Percentiles rank a stretch among this genome's conserved stretches.
Conservation (phyloP, 306 rosid genomes). For the Sindora glabra region DNA sequence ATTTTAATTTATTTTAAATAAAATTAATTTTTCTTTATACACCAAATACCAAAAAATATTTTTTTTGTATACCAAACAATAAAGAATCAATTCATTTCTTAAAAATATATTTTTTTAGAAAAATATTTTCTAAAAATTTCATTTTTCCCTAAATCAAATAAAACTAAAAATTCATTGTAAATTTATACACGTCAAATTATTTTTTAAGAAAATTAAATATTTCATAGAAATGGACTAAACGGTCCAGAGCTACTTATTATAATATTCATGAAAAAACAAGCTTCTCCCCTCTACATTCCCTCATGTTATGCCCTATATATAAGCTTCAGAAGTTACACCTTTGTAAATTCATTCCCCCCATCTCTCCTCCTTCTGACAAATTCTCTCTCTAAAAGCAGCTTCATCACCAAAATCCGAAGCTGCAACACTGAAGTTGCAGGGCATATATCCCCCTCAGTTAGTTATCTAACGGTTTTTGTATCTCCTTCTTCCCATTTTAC, state of each 20-base stretch:
- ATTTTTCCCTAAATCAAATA: too few relatives aligned
- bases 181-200: too few relatives aligned
- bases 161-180: too few relatives aligned
- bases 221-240: neutral
- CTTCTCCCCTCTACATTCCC: neutral
- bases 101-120: too few relatives aligned
- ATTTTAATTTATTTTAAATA: too few relatives aligned
- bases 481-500: constrained; percentile 30
- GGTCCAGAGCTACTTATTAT: neutral
- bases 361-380: neutral
- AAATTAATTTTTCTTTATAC: too few relatives aligned
- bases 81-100: too few relatives aligned
- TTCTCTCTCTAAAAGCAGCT: constrained; percentile 1
- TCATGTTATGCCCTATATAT: constrained; percentile 13
- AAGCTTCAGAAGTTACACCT: neutral
- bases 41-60: too few relatives aligned
- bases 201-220: neutral
- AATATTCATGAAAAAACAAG: neutral
- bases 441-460: constrained; percentile 23
- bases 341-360: neutral
- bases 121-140: too few relatives aligned
- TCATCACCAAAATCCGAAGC: constrained; percentile 17
- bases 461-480: constrained; percentile 58
- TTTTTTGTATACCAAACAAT: too few relatives aligned
- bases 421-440: constrained; percentile 11